Base-by-base conservation (phyloP, 1,139 yeast species). In the Yamadazyma triangularis region DNA sequence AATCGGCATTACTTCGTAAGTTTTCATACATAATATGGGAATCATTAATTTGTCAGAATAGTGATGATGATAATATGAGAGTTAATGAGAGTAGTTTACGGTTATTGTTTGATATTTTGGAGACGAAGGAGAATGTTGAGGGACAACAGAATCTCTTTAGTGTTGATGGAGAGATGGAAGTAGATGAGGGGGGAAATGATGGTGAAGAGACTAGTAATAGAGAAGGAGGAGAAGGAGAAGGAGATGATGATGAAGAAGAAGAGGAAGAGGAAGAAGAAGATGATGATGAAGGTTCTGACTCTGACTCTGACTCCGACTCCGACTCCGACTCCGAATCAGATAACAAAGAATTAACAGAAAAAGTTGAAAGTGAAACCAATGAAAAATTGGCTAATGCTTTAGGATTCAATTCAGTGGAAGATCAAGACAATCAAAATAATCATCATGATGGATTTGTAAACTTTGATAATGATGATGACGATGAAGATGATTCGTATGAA, bases 91-190 rank as follows among this genome's bases (percentile, higher is more conserved):
- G 62, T 11, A 77, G 86, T 36, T 57, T 88, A 30, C 63, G 68
- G 26, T 59, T 80, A 22, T 54, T 89, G 34, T 73, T 72, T 38
- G 86, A 84, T 43, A 81, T 88, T 13, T 64, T 91, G 38, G 60
- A 61, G 9, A 74, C 94, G 0, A 78, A 76, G 48, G 98, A 91
- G 53, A 86, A 83, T 50, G 76, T 79, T 41, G 79, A 79, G 41
- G 97, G 97, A 1, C 95, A 86, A 53, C 72, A 73, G 23, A 73
- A 73, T 27, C 56, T 91, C 46, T 91, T 89, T 53, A 88, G 83
- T 34, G 77, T 73, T 9, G 83, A 66, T 4, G 76, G 59, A 27
- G 84, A 70, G 20, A 64, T 52, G 23, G 72, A 46, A 6, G 67
- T 44, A 1, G 70, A 50, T 2, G 64, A 48, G 1, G 53, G 43